Base-by-base conservation (phyloP, 768 basidiomycete species). In the Kwoniella pini region DNA sequence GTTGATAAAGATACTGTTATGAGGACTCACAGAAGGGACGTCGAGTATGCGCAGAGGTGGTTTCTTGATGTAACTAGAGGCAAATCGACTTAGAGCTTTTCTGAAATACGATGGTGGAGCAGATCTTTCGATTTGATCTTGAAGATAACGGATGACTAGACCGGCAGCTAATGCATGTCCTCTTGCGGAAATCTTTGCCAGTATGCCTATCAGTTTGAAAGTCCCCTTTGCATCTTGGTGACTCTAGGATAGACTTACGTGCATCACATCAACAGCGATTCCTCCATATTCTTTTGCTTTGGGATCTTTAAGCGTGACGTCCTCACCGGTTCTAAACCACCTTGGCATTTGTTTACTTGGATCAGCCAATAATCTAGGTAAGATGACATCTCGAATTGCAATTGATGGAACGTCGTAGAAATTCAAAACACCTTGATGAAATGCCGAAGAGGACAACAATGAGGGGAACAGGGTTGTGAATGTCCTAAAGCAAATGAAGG, bases 401-500 rank as follows among this genome's bases (percentile, higher is more conserved):
- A 74, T 44, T 19, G 69, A 62, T 2, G 72, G 72, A 10, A 74
- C 55, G 36, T 74, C 72, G 59, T 74, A 74, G 61, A 63, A 73
- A 22, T 69, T 56, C 27, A 58, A 31, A 15, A 73, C 69, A 49
- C 72, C 72, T 38, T 67, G 64, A 42, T 76, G 75, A 4, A 74
- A 58, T 17, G 75, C 61, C 15, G 69, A 69, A 13, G 75, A 68
- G 12, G 65, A 65, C 11, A 74, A 26, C 0, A 74, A 60, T 12
- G 70, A 56, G 0, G 69, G 61, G 67, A 74, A 76, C 19, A 76
- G 67, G 7, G 68, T 61, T 4, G 75, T 69, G 60, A 76, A 74
- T 4, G 71, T 71, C 56, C 75, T 76, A 60, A 26, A 50, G 15
- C n/a, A n/a, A 40, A 26, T 10, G 11, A 5, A 42, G 40, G n/a